Conservation (phyloP, 2,329 filamentous ascomycete species). For the Sporothrix luriei region DNA sequence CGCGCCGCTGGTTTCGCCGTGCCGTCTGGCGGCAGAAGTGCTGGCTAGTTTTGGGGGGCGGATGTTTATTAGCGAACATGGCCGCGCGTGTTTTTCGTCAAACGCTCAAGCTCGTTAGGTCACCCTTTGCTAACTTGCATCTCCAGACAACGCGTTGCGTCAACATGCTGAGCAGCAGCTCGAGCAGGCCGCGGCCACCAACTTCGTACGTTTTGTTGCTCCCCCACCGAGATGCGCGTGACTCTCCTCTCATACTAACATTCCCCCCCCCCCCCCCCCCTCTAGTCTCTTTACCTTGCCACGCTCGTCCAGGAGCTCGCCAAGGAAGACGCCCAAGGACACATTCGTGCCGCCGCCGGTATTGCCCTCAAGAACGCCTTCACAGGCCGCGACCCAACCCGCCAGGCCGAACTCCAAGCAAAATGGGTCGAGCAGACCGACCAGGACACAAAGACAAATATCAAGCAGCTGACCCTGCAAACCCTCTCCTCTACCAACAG, state of each 20-base stretch:
- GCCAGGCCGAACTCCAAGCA: constrained; percentile 85
- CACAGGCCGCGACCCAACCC: constrained; percentile 83
- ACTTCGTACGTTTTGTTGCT: constrained; percentile 71
- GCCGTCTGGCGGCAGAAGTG: background rate
- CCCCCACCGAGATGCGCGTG: constrained; percentile 17
- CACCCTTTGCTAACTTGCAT: constrained; percentile 21
- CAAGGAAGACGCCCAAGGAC: constrained; percentile 79
- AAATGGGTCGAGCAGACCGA: constrained; percentile 90
- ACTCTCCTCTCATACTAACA: constrained; percentile 18
- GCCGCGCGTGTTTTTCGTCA: constrained; percentile 30
- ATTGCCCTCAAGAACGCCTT: constrained; percentile 98
- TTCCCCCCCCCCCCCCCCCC: constrained; percentile 27
- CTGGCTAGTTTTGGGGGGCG: background rate
- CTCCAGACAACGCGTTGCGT: constrained; percentile 81
- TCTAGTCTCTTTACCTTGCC: constrained; percentile 83
- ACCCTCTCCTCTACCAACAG: constrained; percentile 78
- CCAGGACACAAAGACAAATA: constrained; percentile 76
- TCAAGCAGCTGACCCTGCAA: constrained; percentile 89
- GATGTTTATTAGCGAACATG: background rate
- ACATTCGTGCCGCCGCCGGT: constrained; percentile 91
- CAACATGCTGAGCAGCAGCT: constrained; percentile 93
- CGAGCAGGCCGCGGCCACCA: constrained; percentile 84
- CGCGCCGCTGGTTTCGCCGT: constrained; percentile 19
- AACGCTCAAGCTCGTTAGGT: background rate
- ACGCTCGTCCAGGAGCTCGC: constrained; percentile 92